Evolutionary conservation across 2,329 filamentous ascomycete genomes (phyloP), one percentile per base, ranked within the genome.

Genomic region (Aspergillus spinulosporus): DNA sequence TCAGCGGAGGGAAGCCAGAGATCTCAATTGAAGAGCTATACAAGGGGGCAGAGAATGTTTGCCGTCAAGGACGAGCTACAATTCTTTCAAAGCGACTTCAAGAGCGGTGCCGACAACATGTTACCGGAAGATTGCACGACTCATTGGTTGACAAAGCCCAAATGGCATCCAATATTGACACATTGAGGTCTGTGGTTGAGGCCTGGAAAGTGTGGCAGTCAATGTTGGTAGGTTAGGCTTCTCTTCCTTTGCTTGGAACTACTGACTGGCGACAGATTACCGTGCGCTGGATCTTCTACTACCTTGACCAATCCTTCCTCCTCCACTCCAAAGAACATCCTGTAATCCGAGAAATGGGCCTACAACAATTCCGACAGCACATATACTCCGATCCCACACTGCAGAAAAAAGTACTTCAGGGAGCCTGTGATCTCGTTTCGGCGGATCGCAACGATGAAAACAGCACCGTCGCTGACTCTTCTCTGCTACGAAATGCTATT

Each of bases 211-310:
- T 78, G 21, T 99, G 93, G 92, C 88, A 87, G 64, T 78, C 82
- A 40, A 88, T 94, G 72, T 80, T 91, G 75, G 88, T 90, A 79
- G 63, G 84, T 12, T n/a, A 14, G 8, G 5, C 12, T 29, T 28
- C 1, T 9, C 21, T 46, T 8, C 5, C 5, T 5, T 36, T 8
- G 5, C 11, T 12, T n/a, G 6, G 14, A 32, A 15, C 8, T 51
- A 47, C 26, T 55, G 12, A 51, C 48, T 14, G 5, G 11, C 7
- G 14, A 47, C 64, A 92, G 86, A 83, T 86, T 62, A 86, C 87
- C 11, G 84, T 99, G 51, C 85, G 92, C 48, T 93, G 89, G 61
- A 88, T 95, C 39, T 97, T 97, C 75, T 96, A 92, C 76, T 99
- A 92, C 68, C 82, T 99, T 62, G 93, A 99, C 71, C 87, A 94